These are phyloP conservation scores for Alternaria arbusti DNA, from an alignment of 2,329 filamentous ascomycete species.

Conservation along the genomic window DNA sequence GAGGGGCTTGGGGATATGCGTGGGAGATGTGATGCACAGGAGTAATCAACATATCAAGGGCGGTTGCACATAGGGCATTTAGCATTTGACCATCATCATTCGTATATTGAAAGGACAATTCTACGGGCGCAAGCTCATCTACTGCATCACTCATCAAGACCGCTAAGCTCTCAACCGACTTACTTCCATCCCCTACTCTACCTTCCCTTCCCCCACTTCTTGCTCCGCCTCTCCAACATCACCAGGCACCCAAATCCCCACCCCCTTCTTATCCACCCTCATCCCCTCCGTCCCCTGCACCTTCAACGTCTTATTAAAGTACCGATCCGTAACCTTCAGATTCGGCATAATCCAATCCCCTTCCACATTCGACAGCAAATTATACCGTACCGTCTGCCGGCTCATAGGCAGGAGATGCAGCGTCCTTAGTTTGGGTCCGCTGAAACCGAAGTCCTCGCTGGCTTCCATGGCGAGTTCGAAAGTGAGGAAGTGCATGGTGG, in stretches of 20 bases:
- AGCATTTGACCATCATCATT: neutral
- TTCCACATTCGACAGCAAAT: constrained; percentile 68
- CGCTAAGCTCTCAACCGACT: neutral
- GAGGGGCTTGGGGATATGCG: no score
- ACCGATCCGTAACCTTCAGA: constrained; percentile 82
- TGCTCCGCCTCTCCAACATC: constrained; percentile 8
- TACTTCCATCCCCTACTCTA: neutral
- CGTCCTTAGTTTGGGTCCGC: constrained; percentile 80
- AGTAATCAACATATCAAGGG: no score
- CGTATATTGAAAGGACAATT: neutral
- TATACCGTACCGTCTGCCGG: constrained; percentile 74
- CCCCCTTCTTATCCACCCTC: constrained; percentile 61
- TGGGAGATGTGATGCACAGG: neutral
- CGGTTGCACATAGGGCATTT: neutral
- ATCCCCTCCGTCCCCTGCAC: constrained; percentile 79
- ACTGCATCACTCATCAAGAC: neutral
- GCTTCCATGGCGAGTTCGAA: constrained; percentile 94
- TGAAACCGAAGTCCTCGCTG: constrained; percentile 90
- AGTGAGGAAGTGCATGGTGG: constrained; percentile 90
- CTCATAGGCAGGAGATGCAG: constrained; percentile 84
- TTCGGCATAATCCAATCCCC: constrained; percentile 75
- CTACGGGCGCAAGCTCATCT: neutral
- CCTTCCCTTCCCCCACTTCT: neutral
- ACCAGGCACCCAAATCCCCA: constrained; percentile 49
- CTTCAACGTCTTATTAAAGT: constrained; percentile 88